Conservation (phyloP, 1,284 basidiomycete species). For the Puccinia hordei region DNA sequence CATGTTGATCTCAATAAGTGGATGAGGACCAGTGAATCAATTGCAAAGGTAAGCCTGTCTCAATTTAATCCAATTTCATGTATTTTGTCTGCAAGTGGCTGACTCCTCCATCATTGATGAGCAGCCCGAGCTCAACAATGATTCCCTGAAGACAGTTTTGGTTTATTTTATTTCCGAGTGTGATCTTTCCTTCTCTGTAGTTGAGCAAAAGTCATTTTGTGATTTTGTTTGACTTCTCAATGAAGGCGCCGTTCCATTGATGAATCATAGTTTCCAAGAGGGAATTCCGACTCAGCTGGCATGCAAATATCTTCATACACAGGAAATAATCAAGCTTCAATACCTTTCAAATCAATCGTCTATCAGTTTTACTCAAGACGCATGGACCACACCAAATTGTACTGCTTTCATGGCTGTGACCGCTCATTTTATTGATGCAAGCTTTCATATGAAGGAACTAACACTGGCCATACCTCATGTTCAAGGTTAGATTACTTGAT, state of each 20-base stretch:
- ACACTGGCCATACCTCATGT: constrained; percentile 5
- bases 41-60: neutral
- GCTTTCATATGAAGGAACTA: neutral
- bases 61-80: too few relatives aligned
- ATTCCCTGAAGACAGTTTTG: neutral
- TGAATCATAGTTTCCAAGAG: neutral
- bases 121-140: neutral
- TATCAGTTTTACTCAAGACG: neutral
- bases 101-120: neutral
- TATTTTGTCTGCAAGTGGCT: neutral
- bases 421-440: constrained; percentile 9
- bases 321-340: neutral
- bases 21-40: neutral
- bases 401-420: constrained; percentile 23
- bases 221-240: neutral
- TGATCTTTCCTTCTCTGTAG: neutral
- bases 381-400: neutral
- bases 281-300: neutral
- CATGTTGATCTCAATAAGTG: neutral
- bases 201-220: neutral
- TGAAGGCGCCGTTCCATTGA: neutral
- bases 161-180: neutral
- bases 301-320: neutral
- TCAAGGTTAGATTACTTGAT: too few relatives aligned
- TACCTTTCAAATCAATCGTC: neutral